Conservation (phyloP, 2,329 filamentous ascomycete species). For the Cytospora mali region DNA sequence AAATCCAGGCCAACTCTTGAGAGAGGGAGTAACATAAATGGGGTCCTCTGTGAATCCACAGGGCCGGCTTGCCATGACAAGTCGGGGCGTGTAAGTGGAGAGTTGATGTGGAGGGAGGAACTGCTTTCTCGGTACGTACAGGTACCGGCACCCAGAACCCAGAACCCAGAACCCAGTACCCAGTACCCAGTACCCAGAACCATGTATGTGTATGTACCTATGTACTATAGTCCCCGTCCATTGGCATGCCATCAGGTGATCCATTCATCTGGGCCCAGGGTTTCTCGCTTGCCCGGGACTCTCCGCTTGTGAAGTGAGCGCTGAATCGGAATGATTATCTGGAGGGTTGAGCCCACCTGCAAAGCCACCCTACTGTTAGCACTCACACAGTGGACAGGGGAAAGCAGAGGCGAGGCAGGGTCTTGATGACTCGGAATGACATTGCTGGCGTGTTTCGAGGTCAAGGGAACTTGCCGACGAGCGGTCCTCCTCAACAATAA, state of each 20-base stretch:
- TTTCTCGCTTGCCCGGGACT: conserved; percentile 27
- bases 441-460: conserved; percentile 28
- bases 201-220: background rate
- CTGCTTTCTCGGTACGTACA: conserved; percentile 16
- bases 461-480: conserved; percentile 6
- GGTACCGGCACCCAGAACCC: conserved; percentile 21
- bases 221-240: background rate
- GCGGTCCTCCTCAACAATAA: background rate
- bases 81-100: conserved; percentile 26
- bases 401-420: conserved; percentile 17
- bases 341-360: conserved; percentile 22
- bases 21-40: conserved; percentile 19
- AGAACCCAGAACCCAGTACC: conserved; percentile 9
- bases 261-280: conserved; percentile 23
- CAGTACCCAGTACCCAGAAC: background rate
- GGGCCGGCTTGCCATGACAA: conserved; percentile 19
- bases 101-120: conserved; percentile 23
- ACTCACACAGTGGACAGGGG: conserved; percentile 24
- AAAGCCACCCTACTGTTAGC: conserved; percentile 16
- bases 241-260: conserved; percentile 23
- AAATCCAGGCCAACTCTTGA: conserved; percentile 17
- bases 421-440: conserved; percentile 18
- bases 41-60: conserved; percentile 21
- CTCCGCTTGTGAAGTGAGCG: conserved; percentile 25
- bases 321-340: conserved; percentile 30